Conservation (phyloP, 208 protist genomes). For the Wallacemonas sp. region DNA sequence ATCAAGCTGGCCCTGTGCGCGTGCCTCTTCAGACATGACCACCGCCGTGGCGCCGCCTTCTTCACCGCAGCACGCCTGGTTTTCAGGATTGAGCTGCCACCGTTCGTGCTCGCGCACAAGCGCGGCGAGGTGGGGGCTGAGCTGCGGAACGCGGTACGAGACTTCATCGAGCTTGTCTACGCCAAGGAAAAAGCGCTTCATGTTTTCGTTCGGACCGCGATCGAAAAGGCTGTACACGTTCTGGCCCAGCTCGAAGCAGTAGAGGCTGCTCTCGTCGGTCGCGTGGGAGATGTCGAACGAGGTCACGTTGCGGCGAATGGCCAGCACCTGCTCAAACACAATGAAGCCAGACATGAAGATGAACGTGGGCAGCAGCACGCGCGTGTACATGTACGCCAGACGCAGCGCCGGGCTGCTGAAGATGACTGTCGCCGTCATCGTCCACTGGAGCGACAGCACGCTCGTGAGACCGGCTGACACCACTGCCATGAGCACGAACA, state of each 20-base stretch:
- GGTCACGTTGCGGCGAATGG: slow-evolving; percentile 67
- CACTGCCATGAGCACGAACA: not conserved
- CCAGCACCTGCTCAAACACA: slow-evolving; percentile 42
- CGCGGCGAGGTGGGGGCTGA: slow-evolving; percentile 47
- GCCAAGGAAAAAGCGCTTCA: slow-evolving; percentile 44
- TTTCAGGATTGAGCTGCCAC: slow-evolving; percentile 30
- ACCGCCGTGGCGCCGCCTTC: slow-evolving; percentile 2
- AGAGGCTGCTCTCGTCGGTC: slow-evolving; percentile 52
- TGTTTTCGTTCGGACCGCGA: slow-evolving; percentile 42
- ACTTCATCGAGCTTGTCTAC: slow-evolving; percentile 31
- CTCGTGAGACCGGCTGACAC: not conserved
- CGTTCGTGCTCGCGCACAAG: slow-evolving; percentile 51
- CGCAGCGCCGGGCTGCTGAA: slow-evolving; percentile 28
- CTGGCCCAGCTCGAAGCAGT: slow-evolving; percentile 64
- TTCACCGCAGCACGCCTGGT: slow-evolving; percentile 14
- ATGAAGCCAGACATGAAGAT: slow-evolving; percentile 33
- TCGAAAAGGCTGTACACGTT: slow-evolving; percentile 75
- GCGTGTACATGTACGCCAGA: slow-evolving; percentile 61
- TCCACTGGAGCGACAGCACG: not conserved
- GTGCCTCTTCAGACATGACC: too few species aligned
- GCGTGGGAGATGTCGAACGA: slow-evolving; percentile 61
- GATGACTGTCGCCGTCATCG: not conserved
- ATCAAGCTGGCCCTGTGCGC: not conserved
- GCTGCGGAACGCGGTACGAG: slow-evolving; percentile 52
- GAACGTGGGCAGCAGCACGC: slow-evolving; percentile 43